phyloP scores from a whole-genome alignment of 2,329 filamentous ascomycete species.

The Shiraia bambusicola region DNA sequence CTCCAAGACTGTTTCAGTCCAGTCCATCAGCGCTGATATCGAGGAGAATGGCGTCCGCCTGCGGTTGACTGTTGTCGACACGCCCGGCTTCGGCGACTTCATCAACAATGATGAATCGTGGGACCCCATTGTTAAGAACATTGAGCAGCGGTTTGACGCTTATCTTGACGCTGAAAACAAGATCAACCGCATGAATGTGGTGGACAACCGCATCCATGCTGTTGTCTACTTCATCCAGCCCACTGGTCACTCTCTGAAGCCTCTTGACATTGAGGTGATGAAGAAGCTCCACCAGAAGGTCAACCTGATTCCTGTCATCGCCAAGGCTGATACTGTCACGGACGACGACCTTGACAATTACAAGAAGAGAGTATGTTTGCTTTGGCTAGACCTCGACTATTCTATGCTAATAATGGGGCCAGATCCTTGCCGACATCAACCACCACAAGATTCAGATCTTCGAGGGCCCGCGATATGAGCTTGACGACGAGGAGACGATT shows the following conservation, averaged over 20 bases:
- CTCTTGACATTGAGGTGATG: conserved; percentile 98
- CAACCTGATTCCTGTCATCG: conserved; percentile 98
- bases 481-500: conserved; percentile 98
- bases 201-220: conserved; percentile 98
- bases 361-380: conserved; percentile 85
- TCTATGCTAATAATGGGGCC: conserved; percentile 16
- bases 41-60: conserved; percentile 98
- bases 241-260: conserved; percentile 97
- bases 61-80: conserved; percentile 94
- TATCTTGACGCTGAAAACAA: conserved; percentile 99
- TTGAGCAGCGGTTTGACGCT: conserved; percentile 97
- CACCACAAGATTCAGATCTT: conserved; percentile 99
- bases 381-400: too few relatives aligned
- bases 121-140: conserved; percentile 98
- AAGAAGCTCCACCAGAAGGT: conserved; percentile 99
- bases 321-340: conserved; percentile 96
- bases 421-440: conserved; percentile 97
- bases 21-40: conserved; percentile 64
- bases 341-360: conserved; percentile 93
- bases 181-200: conserved; percentile 99
- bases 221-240: conserved; percentile 99
- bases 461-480: conserved; percentile 95
- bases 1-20: conserved; percentile 71
- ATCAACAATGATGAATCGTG: conserved; percentile 99
- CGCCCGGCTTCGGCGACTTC: conserved; percentile 96